Percentiles rank a stretch among this genome's conserved stretches.
These are phyloP conservation scores for Coemansia pectinata DNA, from an alignment of 192 early-diverging fungal species.

Conservation along the genomic window DNA sequence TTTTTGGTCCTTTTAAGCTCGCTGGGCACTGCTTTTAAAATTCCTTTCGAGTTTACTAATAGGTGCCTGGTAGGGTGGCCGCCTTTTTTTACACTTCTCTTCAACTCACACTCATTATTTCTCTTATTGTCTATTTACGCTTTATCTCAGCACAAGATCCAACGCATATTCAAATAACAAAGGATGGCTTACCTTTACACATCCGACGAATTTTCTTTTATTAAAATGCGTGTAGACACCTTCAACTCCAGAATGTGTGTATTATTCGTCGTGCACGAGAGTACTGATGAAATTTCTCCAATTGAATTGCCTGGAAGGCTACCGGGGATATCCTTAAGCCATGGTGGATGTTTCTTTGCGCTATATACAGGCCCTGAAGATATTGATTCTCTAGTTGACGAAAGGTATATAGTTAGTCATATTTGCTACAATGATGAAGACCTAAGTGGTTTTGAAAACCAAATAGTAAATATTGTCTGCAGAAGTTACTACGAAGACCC, in stretches of 20 bases:
- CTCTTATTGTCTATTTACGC: not conserved
- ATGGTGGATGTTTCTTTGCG: not conserved
- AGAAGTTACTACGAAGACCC: not conserved
- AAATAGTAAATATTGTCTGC: not conserved
- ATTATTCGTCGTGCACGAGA: not conserved
- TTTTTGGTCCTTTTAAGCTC: not conserved
- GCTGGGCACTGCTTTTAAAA: not conserved
- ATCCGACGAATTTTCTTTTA: not conserved
- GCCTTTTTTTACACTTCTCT: not conserved
- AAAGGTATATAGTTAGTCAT: not conserved
- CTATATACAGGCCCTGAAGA: not conserved
- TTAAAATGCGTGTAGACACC: not conserved
- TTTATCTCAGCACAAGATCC: not conserved
- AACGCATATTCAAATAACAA: not conserved
- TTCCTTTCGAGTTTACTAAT: too few species aligned
- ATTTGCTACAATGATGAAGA: not conserved
- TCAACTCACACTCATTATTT: not conserved
- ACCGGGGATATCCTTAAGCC: not conserved
- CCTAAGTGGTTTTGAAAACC: not conserved
- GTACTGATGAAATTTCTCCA: not conserved
- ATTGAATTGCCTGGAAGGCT: not conserved
- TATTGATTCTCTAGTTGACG: not conserved
- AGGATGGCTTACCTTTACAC: not conserved
- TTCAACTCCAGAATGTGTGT: not conserved
- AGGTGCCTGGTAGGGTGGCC: not conserved